phyloP scores from a whole-genome alignment of 1,284 basidiomycete genomes.

The Rhodotorula sp. region DNA sequence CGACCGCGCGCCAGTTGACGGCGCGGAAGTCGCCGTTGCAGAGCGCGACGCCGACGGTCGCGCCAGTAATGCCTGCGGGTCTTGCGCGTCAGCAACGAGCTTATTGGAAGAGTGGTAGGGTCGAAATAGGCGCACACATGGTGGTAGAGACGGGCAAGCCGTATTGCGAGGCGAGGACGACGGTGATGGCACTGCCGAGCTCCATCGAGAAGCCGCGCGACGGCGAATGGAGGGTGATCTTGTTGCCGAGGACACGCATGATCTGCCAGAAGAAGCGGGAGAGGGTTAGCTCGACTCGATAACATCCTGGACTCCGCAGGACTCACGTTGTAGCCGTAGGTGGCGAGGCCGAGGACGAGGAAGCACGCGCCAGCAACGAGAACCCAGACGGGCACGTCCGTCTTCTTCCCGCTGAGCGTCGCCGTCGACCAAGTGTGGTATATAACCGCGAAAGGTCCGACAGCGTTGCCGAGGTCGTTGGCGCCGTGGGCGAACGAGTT shows the following conservation, averaged over 20 bases:
- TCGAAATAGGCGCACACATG: slow-evolving; percentile 10
- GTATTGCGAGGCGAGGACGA: slow-evolving; percentile 53
- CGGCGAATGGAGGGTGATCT: slow-evolving; percentile 53
- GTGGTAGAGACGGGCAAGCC: slow-evolving; percentile 34
- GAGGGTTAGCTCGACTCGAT: too few species aligned
- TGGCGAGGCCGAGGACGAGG: slow-evolving; percentile 53
- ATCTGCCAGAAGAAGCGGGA: slow-evolving; percentile 37
- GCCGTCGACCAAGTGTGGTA: slow-evolving; percentile 48
- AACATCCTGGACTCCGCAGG: background rate
- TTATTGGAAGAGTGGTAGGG: background rate
- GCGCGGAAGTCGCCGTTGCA: slow-evolving; percentile 25
- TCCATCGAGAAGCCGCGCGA: slow-evolving; percentile 56
- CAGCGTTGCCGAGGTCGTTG: slow-evolving; percentile 50
- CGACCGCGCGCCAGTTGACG: slow-evolving; percentile 20
- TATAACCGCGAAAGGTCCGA: slow-evolving; percentile 51
- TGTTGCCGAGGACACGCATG: slow-evolving; percentile 52
- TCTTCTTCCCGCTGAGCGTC: slow-evolving; percentile 45
- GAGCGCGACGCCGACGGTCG: slow-evolving; percentile 53
- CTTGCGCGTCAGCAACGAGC: background rate
- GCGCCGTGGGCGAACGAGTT: slow-evolving; percentile 54
- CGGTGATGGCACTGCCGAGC: slow-evolving; percentile 42
- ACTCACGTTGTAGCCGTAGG: slow-evolving; percentile 49
- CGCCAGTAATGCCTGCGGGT: slow-evolving; percentile 52
- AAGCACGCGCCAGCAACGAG: slow-evolving; percentile 50
- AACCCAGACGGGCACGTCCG: slow-evolving; percentile 53